Percentiles rank a stretch among this genome's conserved stretches.
Conservation (phyloP, 2,329 filamentous ascomycete genomes). For the Sarocladium kiliense region DNA sequence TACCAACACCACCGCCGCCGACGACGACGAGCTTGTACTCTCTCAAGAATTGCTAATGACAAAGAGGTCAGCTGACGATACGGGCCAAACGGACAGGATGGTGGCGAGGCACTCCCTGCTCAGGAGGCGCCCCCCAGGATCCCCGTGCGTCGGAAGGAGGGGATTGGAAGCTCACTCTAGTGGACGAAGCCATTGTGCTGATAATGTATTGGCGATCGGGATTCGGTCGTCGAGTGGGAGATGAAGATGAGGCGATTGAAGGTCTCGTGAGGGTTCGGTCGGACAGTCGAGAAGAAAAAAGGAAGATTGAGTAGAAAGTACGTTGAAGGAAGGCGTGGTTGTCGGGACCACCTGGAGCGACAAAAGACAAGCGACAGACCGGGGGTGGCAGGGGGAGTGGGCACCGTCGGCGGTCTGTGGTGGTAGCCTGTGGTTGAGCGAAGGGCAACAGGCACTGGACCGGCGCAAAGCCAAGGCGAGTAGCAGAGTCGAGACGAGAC, state of each 20-base stretch:
- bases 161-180: conserved; percentile 1
- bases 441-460: neutral
- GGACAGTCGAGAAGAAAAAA: conserved; percentile 5
- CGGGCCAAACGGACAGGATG: neutral
- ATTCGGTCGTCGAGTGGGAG: neutral
- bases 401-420: neutral
- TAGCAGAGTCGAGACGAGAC: neutral
- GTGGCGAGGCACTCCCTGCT: neutral
- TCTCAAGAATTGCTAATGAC: conserved; percentile 62
- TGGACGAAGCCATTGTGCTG: conserved; percentile 7
- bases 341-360: conserved; percentile 9
- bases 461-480: conserved; percentile 2
- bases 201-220: neutral
- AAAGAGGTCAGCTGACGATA: conserved; percentile 10
- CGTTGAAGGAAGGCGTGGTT: conserved; percentile 9
- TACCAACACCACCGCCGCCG: conserved; percentile 96
- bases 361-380: conserved; percentile 9
- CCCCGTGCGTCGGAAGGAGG: neutral
- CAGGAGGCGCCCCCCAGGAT: neutral
- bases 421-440: neutral
- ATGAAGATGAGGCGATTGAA: neutral
- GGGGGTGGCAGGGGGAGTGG: conserved; percentile 9
- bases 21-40: conserved; percentile 97
- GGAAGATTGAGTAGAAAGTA: conserved; percentile 5
- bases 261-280: neutral